Evolutionary conservation across 441 rosid genomes (phyloP), one percentile per base, ranked within the genome.

Genomic region (Codiaeum variegatum): DNA sequence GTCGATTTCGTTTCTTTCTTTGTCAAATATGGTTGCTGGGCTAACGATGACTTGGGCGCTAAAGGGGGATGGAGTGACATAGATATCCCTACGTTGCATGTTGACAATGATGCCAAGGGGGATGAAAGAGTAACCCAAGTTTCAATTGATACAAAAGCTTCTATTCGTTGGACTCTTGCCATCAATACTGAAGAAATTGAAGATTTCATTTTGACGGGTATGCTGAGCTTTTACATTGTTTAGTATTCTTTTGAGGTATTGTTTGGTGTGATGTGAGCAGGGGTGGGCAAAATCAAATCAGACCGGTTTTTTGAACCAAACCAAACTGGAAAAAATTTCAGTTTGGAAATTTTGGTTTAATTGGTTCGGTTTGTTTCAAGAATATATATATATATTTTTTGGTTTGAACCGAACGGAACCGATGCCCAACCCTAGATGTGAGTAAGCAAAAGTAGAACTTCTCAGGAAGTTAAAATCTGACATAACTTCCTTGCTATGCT

Each of bases 111-210:
- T 60, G 78, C 74, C 63, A 78, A 38, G 40, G 85, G 65, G 19
- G 80, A 72, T 7, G 80, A 78, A 75, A 83, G 90, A 76, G 79
- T 82, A 47, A 82, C 87, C 23, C 71, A 60, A 34, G 86, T 95
- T 75, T 84, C 82, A 1, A 76, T 95, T 62, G 90, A 90, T 77
- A 82, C 93, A 46, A 86, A 86, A 84, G 81, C 84, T 66, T 91
- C 99, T 16, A 64, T 66, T 2, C 91, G 99, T 34, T 92, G 99
- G 98, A 75, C 84, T 77, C 96, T 93, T 42, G 96, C 91, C 4
- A 85, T 93, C 78, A 92, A 95, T 82, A 81, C 88, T 13, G 72
- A 87, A 68, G 87, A 88, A 81, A 77, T 95, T 67, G 85, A 88
- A 84, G 96, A 95, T 81, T 93, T 91, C 73, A 77, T 79, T 51